Evolutionary conservation across 495 filamentous ascomycete species (phyloP), one percentile per base, ranked within the genome.

Genomic region (Daldinia bambusicola): DNA sequence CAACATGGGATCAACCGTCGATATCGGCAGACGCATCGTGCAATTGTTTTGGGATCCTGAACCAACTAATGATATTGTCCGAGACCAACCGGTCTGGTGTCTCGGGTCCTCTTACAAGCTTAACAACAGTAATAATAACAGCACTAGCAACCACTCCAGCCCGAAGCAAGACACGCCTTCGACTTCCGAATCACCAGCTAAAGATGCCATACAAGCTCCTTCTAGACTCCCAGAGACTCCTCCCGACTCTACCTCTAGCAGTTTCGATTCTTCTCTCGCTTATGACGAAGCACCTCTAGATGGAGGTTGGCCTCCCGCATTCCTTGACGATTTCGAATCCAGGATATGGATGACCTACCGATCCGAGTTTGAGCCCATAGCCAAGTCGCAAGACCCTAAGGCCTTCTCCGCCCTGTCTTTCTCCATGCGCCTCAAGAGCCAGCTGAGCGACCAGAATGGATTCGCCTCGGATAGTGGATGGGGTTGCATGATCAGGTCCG

Each of bases 401-500:
- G 90, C 90, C 0, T 76, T 83, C 2, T 84, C 89, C n/a, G 86
- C 88, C 0, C 89, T 98, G 85, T 94, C 93, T n/a, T 87, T 98
- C 41, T 80, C 92, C 18, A 94, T 97, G 76, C 90, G 93, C 38
- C 79, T 98, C 63, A 88, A 93, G 72, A 95, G 85, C 50, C 92
- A 94, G 74, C 84, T 98, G 32, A 87, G 88, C 31, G 93, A 95
- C 61, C 85, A 92, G 59, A 84, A 84, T 26, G 94, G 93, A 18
- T 99, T 99, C 81, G 90, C 93, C 20, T 95, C 92, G 2, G 96
- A 99, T 79, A 93, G 92, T 0, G 95, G 95, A 37, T 99, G 96
- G 94, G 96, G 96, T 0, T 99, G 96, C 75, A 99, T 99, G 96
- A 98, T 99, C 70, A 85, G 96, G 72, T 97, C 95, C 0, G 96